Conservation (phyloP, 306 rosid species). For the Senna tora region DNA sequence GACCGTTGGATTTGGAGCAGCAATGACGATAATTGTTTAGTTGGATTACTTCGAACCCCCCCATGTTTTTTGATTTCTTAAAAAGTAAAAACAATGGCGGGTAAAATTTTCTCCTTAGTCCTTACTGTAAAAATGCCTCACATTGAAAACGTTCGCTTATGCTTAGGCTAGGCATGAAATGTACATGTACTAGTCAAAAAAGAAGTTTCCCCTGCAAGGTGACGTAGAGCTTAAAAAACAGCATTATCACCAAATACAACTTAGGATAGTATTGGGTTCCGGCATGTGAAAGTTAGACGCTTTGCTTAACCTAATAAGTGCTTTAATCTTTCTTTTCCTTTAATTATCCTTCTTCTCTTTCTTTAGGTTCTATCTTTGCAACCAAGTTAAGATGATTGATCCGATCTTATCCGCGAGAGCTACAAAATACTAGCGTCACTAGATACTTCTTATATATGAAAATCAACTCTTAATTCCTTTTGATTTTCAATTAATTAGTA, state of each 20-base stretch:
- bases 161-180: not conserved
- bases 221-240: conserved; percentile 37
- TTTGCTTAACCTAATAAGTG: conserved; percentile 44
- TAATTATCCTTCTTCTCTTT: conserved; percentile 6
- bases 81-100: not conserved
- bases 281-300: conserved; percentile 43
- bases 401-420: conserved; percentile 45
- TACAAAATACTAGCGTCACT: conserved; percentile 33
- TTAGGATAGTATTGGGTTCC: conserved; percentile 29
- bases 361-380: conserved; percentile 36
- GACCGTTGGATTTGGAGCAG: conserved; percentile 26
- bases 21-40: not conserved
- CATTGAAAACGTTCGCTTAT: conserved; percentile 52
- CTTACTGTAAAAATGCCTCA: conserved; percentile 2
- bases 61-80: conserved; percentile 1
- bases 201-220: conserved; percentile 33
- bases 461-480: conserved; percentile 36
- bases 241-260: conserved; percentile 35
- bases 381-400: conserved; percentile 56
- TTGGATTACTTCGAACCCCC: conserved; percentile 3
- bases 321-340: conserved; percentile 24
- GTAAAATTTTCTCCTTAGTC: not conserved
- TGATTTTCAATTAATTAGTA: conserved; percentile 23
- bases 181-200: conserved; percentile 25
- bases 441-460: conserved; percentile 31